Evolutionary conservation across 441 rosid genomes (phyloP), one percentile per base, ranked within the genome.

Genomic region (Lepidium campestre): DNA sequence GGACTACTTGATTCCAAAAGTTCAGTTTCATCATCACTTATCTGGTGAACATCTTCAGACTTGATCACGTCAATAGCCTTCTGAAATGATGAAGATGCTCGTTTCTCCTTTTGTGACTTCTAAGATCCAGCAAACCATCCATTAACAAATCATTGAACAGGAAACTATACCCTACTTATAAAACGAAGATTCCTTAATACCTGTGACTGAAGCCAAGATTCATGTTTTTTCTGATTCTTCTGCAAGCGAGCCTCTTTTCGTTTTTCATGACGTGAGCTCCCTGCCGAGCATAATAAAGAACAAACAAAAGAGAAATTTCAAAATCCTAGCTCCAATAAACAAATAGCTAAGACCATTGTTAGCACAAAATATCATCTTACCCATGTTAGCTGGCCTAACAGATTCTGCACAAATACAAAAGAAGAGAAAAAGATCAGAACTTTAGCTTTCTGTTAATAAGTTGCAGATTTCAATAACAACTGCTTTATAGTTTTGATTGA

Each of bases 211-310:
- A 84, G 71, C 91, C 96, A 84, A 48, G 82, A 75, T 36, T 87
- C 78, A 70, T 79, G 70, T 56, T 83, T 84, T 35, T 45, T 64
- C 74, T 78, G 80, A 36, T 71, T 85, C 71, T 75, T 79, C 37
- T 57, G 71, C 53, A 73, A 35, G n/a, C 90, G 73, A 71, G 83
- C 87, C 73, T 87, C 90, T 70, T 89, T 91, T n/a, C 96, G 78
- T 71, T 65, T 82, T 20, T 85, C 84, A 31, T 55, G 79, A 25
- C 96, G 89, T 25, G 92, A 80, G 67, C 62, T 73, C 29, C 66
- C 88, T 73, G 53, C 7, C 10, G 29, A 53, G 35, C 40, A 72
- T 53, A 41, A 72, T 53, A 41, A 50, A 72, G 9, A 15, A 0
- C 18, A 49, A 60, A 17, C 11, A n/a, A 25, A 37, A 29, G 15